A percentile compares a stretch with the other conserved stretches of the same genome.
These are phyloP conservation scores for Verticillium dahliae DNA, from an alignment of 2,329 filamentous ascomycete species.

Conservation along the genomic window DNA sequence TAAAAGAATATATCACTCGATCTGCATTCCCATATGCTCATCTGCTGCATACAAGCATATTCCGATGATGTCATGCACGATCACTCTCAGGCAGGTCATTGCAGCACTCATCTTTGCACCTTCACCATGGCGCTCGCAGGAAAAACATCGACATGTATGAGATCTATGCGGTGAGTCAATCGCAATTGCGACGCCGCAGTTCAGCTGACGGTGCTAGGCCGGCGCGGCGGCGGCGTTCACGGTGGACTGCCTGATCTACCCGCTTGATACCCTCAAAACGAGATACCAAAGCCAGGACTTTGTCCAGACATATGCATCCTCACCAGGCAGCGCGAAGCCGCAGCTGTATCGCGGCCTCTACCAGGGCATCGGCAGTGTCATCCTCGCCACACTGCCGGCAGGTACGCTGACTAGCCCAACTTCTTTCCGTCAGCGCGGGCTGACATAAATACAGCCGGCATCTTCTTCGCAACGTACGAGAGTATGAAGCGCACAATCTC, in stretches of 20 bases:
- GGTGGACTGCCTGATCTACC: conserved; percentile 80
- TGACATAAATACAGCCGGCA: conserved; percentile 49
- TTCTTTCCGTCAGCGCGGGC: not conserved
- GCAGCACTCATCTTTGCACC: not conserved
- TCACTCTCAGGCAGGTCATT: not conserved
- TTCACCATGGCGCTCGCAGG: not conserved
- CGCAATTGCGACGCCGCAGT: not conserved
- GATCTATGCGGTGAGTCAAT: conserved; percentile 9
- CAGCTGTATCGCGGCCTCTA: conserved; percentile 69
- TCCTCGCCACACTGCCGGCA: conserved; percentile 82
- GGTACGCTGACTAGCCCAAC: conserved; percentile 36
- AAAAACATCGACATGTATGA: conserved; percentile 8
- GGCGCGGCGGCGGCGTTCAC: conserved; percentile 81
- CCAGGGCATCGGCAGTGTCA: conserved; percentile 79
- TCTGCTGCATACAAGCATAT: not conserved
- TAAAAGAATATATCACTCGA: too few relatives aligned
- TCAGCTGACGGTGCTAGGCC: conserved; percentile 45
- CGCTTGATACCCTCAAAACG: conserved; percentile 85
- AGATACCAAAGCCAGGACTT: conserved; percentile 76
- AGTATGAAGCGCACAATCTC: conserved; percentile 60
- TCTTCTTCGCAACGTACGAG: conserved; percentile 91
- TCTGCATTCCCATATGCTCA: not conserved
- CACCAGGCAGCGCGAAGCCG: conserved; percentile 45
- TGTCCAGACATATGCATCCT: conserved; percentile 55
- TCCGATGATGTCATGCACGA: not conserved